A percentile compares a stretch with the other conserved stretches of the same genome.
Conservation (phyloP, 2,329 filamentous ascomycete species). For the Aspergillus transmontanensis region DNA sequence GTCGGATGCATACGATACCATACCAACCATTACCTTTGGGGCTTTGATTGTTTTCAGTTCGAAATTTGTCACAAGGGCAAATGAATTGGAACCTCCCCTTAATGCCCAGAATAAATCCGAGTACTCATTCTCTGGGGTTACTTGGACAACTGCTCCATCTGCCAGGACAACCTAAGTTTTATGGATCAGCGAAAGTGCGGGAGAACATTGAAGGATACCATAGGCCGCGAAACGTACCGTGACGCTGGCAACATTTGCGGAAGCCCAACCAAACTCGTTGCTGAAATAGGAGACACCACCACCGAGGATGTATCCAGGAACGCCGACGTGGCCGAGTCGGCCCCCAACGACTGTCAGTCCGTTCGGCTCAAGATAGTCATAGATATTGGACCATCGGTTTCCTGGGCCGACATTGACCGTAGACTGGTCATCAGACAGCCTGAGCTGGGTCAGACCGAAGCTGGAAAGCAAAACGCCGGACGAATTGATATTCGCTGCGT, state of each 20-base stretch:
- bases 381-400: conserved; percentile 3
- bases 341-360: neutral
- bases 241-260: neutral
- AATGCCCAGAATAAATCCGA: conserved; percentile 6
- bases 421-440: neutral
- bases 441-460: neutral
- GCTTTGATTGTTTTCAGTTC: conserved; percentile 5
- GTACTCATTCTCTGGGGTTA: conserved; percentile 1
- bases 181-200: neutral
- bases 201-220: neutral
- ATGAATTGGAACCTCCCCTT: conserved; percentile 1
- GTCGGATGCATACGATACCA: neutral
- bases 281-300: conserved; percentile 1
- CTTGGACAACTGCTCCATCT: neutral
- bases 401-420: conserved; percentile 1
- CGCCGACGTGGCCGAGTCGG: conserved; percentile 3
- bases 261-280: conserved; percentile 1
- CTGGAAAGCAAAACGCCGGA: conserved; percentile 2
- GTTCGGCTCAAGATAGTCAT: conserved; percentile 1
- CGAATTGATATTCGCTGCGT: neutral
- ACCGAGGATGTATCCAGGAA: neutral
- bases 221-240: neutral
- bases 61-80: conserved; percentile 3
- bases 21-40: neutral
- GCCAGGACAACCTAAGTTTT: neutral